phyloP scores from a whole-genome alignment of 805 yeast species.

The Teunomyces tritomae region DNA sequence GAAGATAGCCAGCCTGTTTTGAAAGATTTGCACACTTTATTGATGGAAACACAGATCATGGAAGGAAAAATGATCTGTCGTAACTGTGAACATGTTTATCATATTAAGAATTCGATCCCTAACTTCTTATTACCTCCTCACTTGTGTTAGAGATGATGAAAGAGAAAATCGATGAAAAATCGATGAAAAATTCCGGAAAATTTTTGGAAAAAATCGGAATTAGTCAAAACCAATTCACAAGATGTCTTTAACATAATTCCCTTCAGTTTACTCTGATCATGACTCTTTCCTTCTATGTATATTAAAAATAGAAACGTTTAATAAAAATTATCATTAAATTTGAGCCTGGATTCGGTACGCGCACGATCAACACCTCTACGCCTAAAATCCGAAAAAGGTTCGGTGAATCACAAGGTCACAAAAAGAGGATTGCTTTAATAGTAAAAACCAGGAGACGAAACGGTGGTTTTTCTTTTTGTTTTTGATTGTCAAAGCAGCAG shows the following conservation, averaged over 20 bases:
- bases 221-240: not conserved
- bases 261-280: not conserved
- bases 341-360: not conserved
- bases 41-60: slow-evolving; percentile 79
- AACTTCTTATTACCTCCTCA: slow-evolving; percentile 94
- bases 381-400: not conserved
- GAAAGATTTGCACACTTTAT: slow-evolving; percentile 70
- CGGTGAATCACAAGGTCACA: not conserved
- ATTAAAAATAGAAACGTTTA: not conserved
- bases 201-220: not conserved
- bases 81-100: slow-evolving; percentile 82
- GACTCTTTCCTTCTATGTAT: not conserved
- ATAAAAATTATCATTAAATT: not conserved
- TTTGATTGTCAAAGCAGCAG: not conserved
- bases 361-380: slow-evolving; percentile 1
- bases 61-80: slow-evolving; percentile 90
- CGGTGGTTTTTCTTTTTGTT: not conserved
- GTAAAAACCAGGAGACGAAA: not conserved
- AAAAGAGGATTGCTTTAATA: not conserved
- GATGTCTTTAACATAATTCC: too few species aligned
- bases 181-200: not conserved
- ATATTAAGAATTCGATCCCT: slow-evolving; percentile 91
- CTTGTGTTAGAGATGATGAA: slow-evolving; percentile 46
- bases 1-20: slow-evolving; percentile 55
- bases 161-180: not conserved